Base-by-base conservation (phyloP, 2,329 filamentous ascomycete species). In the Nemania sp. region DNA sequence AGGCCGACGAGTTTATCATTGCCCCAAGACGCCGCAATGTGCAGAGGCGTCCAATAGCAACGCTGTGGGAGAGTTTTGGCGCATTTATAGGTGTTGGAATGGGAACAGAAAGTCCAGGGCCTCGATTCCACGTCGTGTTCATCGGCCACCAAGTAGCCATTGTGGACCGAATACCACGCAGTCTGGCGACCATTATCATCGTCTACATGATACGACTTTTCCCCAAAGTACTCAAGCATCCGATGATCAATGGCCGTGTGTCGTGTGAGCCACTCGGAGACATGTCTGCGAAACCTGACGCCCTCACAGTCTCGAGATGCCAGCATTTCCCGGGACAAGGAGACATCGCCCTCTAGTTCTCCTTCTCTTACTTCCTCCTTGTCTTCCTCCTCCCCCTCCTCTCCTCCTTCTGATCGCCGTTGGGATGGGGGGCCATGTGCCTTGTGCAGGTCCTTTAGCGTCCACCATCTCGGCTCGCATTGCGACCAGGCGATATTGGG, bases 41-140 rank as follows among this genome's bases (percentile, higher is more conserved):
- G 73, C 1, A 76, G 62, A n/a, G 71, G 68, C 18, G 68, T 70
- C 72, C 72, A 74, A 49, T 67, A 73, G 47, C 53, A 68, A 49
- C 26, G 26, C 6, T 59, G 32, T 32, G 58, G 22, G 11, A 64
- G 58, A 18, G 64, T 58, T 29, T 24, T 49, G 20, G 45, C 15
- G 41, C 24, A 35, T 20, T 20, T 41, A 26, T 35, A 41, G n/a
- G n/a, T n/a, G n/a, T n/a, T n/a, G n/a, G n/a, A n/a, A n/a, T n/a
- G n/a, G n/a, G n/a, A n/a, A n/a, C n/a, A n/a, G n/a, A n/a, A n/a
- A n/a, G n/a, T n/a, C n/a, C n/a, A n/a, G n/a, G n/a, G n/a, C n/a
- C n/a, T n/a, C n/a, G n/a, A n/a, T n/a, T n/a, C n/a, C n/a, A n/a
- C n/a, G n/a, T n/a, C n/a, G n/a, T n/a, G n/a, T n/a, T n/a, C n/a